Evolutionary conservation across 2,329 filamentous ascomycete species (phyloP).

Genomic region (Xylariaceae sp.): DNA sequence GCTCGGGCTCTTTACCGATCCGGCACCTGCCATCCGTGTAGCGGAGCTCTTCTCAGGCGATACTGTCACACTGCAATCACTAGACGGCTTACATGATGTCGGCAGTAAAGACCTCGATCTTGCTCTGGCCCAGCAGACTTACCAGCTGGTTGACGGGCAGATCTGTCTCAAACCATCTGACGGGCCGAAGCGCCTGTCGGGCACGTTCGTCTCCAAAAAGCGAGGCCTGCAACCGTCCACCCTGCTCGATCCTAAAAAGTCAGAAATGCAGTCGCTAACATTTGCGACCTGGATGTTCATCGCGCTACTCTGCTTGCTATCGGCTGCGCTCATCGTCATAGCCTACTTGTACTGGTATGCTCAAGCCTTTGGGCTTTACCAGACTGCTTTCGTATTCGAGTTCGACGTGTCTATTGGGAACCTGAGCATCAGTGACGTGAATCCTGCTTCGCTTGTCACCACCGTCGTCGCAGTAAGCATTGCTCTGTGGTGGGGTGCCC

Average conservation of each 20-base stretch:
- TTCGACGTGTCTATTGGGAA: slow-evolving; percentile 12
- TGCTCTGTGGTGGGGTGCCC: slow-evolving; percentile 12
- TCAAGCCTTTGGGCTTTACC: slow-evolving; percentile 9
- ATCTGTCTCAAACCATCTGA: not conserved
- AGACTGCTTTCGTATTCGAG: slow-evolving; percentile 15
- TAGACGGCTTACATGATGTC: slow-evolving; percentile 1
- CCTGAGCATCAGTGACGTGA: slow-evolving; percentile 7
- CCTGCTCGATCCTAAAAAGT: not conserved
- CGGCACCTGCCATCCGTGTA: slow-evolving; percentile 10
- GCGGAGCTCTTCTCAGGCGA: slow-evolving; percentile 11
- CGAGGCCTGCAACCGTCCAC: not conserved
- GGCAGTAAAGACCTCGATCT: slow-evolving; percentile 1
- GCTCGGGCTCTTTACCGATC: slow-evolving; percentile 11
- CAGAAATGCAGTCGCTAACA: not conserved
- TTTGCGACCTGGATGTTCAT: slow-evolving; percentile 4
- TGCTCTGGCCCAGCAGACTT: slow-evolving; percentile 3
- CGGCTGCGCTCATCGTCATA: not conserved
- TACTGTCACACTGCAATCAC: slow-evolving; percentile 5
- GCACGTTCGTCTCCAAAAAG: not conserved
- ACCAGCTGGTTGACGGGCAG: slow-evolving; percentile 1
- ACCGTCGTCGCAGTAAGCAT: slow-evolving; percentile 14
- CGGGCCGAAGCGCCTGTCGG: not conserved
- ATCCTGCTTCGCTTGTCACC: slow-evolving; percentile 16
- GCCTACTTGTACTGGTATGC: slow-evolving; percentile 7
- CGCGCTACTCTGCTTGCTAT: slow-evolving; percentile 2